Conservation (phyloP, 2,329 filamentous ascomycete genomes). For the Cryoendolithus antarcticus region DNA sequence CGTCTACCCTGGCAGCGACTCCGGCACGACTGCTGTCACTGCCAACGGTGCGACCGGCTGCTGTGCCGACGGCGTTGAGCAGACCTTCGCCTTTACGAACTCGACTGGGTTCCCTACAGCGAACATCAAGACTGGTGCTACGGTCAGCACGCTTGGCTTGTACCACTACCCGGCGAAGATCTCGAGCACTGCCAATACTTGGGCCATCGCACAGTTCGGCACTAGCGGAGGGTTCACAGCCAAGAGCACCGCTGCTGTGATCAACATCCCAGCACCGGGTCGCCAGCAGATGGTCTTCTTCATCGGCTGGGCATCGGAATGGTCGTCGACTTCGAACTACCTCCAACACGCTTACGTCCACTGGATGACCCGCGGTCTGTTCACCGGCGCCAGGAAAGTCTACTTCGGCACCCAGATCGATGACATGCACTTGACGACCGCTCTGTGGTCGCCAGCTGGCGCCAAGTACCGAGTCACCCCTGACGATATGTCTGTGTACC, state of each 20-base stretch:
- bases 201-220: conserved; percentile 42
- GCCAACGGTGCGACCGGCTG: conserved; percentile 32
- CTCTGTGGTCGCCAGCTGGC: conserved; percentile 31
- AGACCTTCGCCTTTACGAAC: conserved; percentile 42
- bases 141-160: conserved; percentile 37
- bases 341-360: conserved; percentile 51
- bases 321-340: conserved; percentile 44
- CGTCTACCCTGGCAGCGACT: conserved; percentile 41
- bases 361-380: conserved; percentile 48
- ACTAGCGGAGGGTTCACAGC: conserved; percentile 28
- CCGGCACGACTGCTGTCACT: conserved; percentile 21
- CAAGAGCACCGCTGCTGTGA: conserved; percentile 42
- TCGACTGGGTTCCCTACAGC: conserved; percentile 41
- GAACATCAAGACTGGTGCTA: conserved; percentile 39
- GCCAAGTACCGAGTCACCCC: conserved; percentile 38
- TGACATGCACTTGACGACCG: conserved; percentile 46
- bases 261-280: conserved; percentile 41
- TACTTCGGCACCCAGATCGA: conserved; percentile 48
- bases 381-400: conserved; percentile 42
- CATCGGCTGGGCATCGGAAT: conserved; percentile 39
- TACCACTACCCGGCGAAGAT: conserved; percentile 49
- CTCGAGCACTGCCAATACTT: conserved; percentile 40
- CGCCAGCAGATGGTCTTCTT: conserved; percentile 53
- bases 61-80: conserved; percentile 37
- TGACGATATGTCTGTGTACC: conserved; percentile 35